Conservation (phyloP, 345 rosid species). For the Ailanthus altissimus region DNA sequence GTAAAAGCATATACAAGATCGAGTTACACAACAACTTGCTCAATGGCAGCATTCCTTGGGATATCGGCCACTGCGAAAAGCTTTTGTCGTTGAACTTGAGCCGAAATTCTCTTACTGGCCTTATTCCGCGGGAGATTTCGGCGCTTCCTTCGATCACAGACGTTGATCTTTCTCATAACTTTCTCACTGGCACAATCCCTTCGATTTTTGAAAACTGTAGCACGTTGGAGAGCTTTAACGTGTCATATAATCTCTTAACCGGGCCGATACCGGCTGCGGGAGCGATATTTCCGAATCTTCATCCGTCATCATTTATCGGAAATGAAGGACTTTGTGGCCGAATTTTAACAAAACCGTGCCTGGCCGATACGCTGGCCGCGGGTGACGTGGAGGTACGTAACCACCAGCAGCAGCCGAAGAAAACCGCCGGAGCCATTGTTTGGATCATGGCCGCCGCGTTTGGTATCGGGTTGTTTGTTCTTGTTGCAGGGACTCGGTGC, state of each 20-base stretch:
- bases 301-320: slow-evolving; percentile 73
- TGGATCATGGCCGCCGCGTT: slow-evolving; percentile 95
- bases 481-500: slow-evolving; percentile 75
- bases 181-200: slow-evolving; percentile 82
- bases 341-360: slow-evolving; percentile 55
- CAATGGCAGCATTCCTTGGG: slow-evolving; percentile 79
- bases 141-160: slow-evolving; percentile 65
- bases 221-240: slow-evolving; percentile 82
- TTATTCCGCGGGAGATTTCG: slow-evolving; percentile 86
- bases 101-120: slow-evolving; percentile 66
- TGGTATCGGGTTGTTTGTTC: slow-evolving; percentile 69
- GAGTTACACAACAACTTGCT: slow-evolving; percentile 75
- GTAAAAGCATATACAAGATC: slow-evolving; percentile 68
- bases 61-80: slow-evolving; percentile 82
- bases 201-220: slow-evolving; percentile 73
- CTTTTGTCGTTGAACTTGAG: slow-evolving; percentile 70
- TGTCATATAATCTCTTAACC: slow-evolving; percentile 63
- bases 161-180: slow-evolving; percentile 77
- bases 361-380: slow-evolving; percentile 29
- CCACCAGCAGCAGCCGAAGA: slow-evolving; percentile 47
- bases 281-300: slow-evolving; percentile 60
- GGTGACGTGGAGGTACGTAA: slow-evolving; percentile 37
- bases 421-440: slow-evolving; percentile 78
- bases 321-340: slow-evolving; percentile 87
- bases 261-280: slow-evolving; percentile 80